A percentile compares a stretch with the other conserved stretches of the same genome.
Conservation (phyloP, 495 filamentous ascomycete genomes). For the Pyrenula aspistea region DNA sequence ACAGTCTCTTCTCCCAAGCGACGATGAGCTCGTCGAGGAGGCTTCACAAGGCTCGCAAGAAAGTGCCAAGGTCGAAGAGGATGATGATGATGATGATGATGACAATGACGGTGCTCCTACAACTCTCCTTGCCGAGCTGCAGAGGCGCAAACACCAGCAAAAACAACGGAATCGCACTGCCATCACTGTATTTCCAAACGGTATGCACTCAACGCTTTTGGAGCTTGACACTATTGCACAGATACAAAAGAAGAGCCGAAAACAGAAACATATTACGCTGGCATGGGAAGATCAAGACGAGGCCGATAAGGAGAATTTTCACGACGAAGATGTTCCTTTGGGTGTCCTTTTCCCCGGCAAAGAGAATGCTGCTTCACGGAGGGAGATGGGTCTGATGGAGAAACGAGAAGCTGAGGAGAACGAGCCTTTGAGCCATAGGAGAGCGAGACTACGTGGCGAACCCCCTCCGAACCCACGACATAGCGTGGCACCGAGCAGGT, state of each 20-base stretch:
- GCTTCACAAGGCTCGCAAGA: constrained; percentile 18
- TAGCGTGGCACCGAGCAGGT: neutral
- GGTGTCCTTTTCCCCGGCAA: constrained; percentile 60
- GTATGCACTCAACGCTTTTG: constrained; percentile 79
- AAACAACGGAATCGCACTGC: constrained; percentile 62
- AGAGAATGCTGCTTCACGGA: constrained; percentile 41
- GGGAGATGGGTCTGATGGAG: constrained; percentile 78
- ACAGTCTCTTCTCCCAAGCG: constrained; percentile 7
- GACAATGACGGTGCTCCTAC: constrained; percentile 55
- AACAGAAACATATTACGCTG: constrained; percentile 62
- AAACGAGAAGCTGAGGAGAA: constrained; percentile 77
- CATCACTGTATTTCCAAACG: constrained; percentile 53
- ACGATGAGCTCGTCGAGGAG: constrained; percentile 12
- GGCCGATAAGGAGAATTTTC: constrained; percentile 26
- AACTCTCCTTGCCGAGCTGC: constrained; percentile 84
- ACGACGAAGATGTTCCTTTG: constrained; percentile 72
- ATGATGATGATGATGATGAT: constrained; percentile 28
- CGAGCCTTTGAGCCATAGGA: constrained; percentile 72
- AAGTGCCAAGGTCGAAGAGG: constrained; percentile 22
- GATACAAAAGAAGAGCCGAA: constrained; percentile 63
- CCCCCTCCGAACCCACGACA: constrained; percentile 11
- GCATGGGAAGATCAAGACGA: constrained; percentile 72
- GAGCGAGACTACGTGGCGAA: constrained; percentile 62
- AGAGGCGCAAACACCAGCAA: constrained; percentile 76
- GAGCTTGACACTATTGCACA: constrained; percentile 87